Base-by-base conservation (phyloP, 345 rosid genomes). In the Gossypium bickii region DNA sequence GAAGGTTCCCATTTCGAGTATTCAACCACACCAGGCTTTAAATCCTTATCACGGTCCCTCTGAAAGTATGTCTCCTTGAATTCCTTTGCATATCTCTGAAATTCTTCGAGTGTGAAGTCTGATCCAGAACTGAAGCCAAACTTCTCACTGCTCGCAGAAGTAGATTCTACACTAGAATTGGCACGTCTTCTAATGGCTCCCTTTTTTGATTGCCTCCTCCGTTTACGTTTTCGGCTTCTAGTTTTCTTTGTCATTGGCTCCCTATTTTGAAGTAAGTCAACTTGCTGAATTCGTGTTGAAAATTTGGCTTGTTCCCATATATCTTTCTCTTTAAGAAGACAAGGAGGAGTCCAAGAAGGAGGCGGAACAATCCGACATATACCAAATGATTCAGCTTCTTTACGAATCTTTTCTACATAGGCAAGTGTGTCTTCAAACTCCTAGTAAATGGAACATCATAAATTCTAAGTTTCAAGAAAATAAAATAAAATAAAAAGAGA, bases 291-390 rank as follows among this genome's bases (percentile, higher is more conserved):
- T 76, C 99, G 87, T 11, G 99, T 92, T 29, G 98, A 83, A 85
- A 95, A 92, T 83, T 90, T 88, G 34, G 92, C 83, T 78, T 73
- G 67, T 81, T 85, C 87, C 99, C 99, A 92, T 76, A 85, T 64
- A 34, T 78, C 60, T 78, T 87, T 89, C 58, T 84, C 88, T 77
- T 88, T 89, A 60, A 95, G 90, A 81, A 82, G 84, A 74, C 96
- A 92, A 18, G 93, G 93, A 59, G 93, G 93, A 56, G 68, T 83
- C 99, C 99, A 95, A 1, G 86, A 84, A 85, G 89, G 72, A 41
- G 98, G 99, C 4, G 99, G 99, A 70, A 92, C 96, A 74, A 95
- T 95, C 71, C 99, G 88, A 82, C 99, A 95, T 82, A 95, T 90
- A 5, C 99, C 99, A 84, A 80, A 93, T 44, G 89, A 55, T 81